Evolutionary conservation across 2,329 filamentous ascomycete species (phyloP), one percentile per base, ranked within the genome.

Genomic region (Aureobasidium namibiae): DNA sequence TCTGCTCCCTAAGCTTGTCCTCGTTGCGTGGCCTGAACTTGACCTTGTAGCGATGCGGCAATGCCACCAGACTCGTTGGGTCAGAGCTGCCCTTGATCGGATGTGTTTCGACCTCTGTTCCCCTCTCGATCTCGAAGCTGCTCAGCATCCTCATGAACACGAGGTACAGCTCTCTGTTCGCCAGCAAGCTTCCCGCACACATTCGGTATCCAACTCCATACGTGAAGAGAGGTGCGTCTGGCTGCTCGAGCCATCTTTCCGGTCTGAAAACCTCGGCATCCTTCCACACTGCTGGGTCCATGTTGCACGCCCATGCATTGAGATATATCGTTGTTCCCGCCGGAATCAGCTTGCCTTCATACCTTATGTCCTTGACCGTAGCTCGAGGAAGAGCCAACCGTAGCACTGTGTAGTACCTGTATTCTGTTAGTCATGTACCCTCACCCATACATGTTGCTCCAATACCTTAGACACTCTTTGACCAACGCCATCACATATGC

Each of bases 231-330:
- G 83, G 83, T 4, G 82, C 82, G 29, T 87, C 82, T 0, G 83
- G 82, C 49, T 83, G 78, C 67, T 85, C 81, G 11, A 84, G 70
- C 83, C 83, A 87, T 26, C 84, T 76, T 66, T 86, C 82, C 0
- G 81, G 81, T 10, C 82, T 76, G 72, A 87, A 86, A 6, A 73
- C 75, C 34, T 81, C 76, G 1, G 83, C 80, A 62, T 86, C 82
- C 14, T 66, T 68, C 81, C 81, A 85, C n/a, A 84, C 76, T 11
- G 77, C 75, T 0, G 76, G 72, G 65, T 85, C 82, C 81, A 85
- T 85, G 62, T 87, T 87, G 65, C 84, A 87, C 2, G 83, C 83
- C 84, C 83, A 87, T 0, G 83, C 81, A 60, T 87, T 88, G 26
- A 87, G 71, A 68, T 86, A 87, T 36, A 86, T 77, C 0, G 85